Percentiles rank a stretch among this genome's conserved stretches.
phyloP scores from a whole-genome alignment of 2,329 filamentous ascomycete species.

The Penicillium sp. region DNA sequence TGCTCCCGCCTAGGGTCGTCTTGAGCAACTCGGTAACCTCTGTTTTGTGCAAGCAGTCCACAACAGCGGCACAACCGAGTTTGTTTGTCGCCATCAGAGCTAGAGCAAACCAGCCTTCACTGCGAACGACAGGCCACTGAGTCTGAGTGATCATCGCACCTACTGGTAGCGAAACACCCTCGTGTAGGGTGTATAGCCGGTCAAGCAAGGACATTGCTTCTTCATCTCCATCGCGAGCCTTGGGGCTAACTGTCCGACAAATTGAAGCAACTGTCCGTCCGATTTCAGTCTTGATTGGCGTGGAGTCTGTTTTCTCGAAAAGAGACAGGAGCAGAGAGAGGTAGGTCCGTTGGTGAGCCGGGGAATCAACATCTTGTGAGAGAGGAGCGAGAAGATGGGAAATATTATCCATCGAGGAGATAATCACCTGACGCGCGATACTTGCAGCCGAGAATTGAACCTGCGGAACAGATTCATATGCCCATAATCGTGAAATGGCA shows the following conservation, averaged over 20 bases:
- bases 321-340: constrained; percentile 45
- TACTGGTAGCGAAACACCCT: constrained; percentile 40
- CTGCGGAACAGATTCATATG: constrained; percentile 44
- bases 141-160: constrained; percentile 47
- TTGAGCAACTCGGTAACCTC: constrained; percentile 37
- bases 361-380: constrained; percentile 31
- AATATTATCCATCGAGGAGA: constrained; percentile 41
- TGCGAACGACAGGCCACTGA: constrained; percentile 50
- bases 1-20: constrained; percentile 28
- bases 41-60: constrained; percentile 37
- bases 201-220: constrained; percentile 30
- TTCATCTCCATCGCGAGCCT: constrained; percentile 24
- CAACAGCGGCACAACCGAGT: constrained; percentile 35
- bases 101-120: constrained; percentile 52
- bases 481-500: constrained; percentile 42
- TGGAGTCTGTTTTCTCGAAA: constrained; percentile 45
- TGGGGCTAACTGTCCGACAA: constrained; percentile 41
- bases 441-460: constrained; percentile 47
- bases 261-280: constrained; percentile 49
- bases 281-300: constrained; percentile 49
- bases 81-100: constrained; percentile 46
- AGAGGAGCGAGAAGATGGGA: constrained; percentile 36
- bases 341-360: constrained; percentile 36
- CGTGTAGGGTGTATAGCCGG: constrained; percentile 38
- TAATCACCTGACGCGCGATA: constrained; percentile 42